Evolutionary conservation across 495 filamentous ascomycete species (phyloP).

Genomic region (Penicillium fimorum): DNA sequence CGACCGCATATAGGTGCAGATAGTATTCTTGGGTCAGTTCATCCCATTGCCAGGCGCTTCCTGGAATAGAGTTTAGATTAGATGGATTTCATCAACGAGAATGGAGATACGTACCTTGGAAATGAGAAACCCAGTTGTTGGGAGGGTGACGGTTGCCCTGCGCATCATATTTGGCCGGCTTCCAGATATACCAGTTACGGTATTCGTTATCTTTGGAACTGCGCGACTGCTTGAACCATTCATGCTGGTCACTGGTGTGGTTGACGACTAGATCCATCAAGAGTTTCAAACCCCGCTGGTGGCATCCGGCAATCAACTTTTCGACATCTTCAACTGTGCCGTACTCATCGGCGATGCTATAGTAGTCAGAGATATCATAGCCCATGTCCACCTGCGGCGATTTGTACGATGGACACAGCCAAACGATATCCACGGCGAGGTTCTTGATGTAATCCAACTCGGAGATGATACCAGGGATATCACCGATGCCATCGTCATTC

Average conservation of each 20-base stretch:
- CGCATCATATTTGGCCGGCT: slow-evolving; percentile 53
- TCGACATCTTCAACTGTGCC: slow-evolving; percentile 65
- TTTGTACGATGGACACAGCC: slow-evolving; percentile 68
- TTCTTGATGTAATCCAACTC: slow-evolving; percentile 63
- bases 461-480: slow-evolving; percentile 64
- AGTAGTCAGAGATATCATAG: slow-evolving; percentile 70
- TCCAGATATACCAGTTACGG: slow-evolving; percentile 75
- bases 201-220: slow-evolving; percentile 58
- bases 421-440: slow-evolving; percentile 64
- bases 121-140: slow-evolving; percentile 65
- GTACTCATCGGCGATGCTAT: slow-evolving; percentile 58
- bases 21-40: slow-evolving; percentile 66
- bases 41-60: slow-evolving; percentile 66
- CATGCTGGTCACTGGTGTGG: slow-evolving; percentile 75
- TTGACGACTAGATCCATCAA: slow-evolving; percentile 76
- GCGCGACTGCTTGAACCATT: slow-evolving; percentile 70
- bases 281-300: slow-evolving; percentile 62
- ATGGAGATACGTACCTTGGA: slow-evolving; percentile 45
- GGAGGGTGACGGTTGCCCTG: slow-evolving; percentile 63
- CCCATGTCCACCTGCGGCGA: slow-evolving; percentile 62
- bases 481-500: slow-evolving; percentile 65
- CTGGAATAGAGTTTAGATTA: slow-evolving; percentile 19
- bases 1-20: slow-evolving; percentile 62
- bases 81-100: not conserved
- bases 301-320: slow-evolving; percentile 54